Conservation (phyloP, 805 yeast species). For the Zygoascus tannicola region DNA sequence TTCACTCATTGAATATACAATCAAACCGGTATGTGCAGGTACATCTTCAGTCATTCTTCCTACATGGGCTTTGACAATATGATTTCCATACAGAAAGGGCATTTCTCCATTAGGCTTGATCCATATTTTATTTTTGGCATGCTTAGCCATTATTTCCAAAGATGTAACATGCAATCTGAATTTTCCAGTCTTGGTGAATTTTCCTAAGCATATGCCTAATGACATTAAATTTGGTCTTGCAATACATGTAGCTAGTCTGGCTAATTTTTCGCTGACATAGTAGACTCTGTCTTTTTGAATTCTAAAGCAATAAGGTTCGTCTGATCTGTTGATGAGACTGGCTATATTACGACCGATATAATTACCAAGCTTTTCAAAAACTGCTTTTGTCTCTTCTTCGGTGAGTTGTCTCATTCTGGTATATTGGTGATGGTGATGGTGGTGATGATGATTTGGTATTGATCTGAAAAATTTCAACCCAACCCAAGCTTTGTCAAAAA, state of each 20-base stretch:
- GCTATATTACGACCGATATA: constrained; percentile 95
- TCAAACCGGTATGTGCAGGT: constrained; percentile 95
- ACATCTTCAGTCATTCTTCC: constrained; percentile 96
- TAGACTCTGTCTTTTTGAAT: constrained; percentile 94
- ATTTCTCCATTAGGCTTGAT: constrained; percentile 95
- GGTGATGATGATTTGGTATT: too few species aligned
- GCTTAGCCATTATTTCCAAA: constrained; percentile 67
- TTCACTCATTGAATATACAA: constrained; percentile 83
- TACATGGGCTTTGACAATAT: constrained; percentile 89
- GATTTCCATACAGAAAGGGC: constrained; percentile 96
- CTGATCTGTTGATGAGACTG: constrained; percentile 67
- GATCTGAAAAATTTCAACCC: too few species aligned
- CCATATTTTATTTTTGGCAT: constrained; percentile 93
- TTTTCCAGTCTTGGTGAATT: constrained; percentile 95
- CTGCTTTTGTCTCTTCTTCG: constrained; percentile 93
- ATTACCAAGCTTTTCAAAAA: constrained; percentile 91
- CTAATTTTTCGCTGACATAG: constrained; percentile 72
- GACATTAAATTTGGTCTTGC: constrained; percentile 88
- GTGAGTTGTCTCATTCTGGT: constrained; percentile 79
- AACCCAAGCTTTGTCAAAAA: not conserved
- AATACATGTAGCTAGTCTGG: constrained; percentile 82
- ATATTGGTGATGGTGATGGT: not conserved
- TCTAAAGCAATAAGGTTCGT: constrained; percentile 89
- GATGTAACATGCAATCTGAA: constrained; percentile 94
- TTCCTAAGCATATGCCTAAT: constrained; percentile 87